Evolutionary conservation across 2,329 filamentous ascomycete species (phyloP), one percentile per base, ranked within the genome.

Genomic region (Parascedosporium putredinis): DNA sequence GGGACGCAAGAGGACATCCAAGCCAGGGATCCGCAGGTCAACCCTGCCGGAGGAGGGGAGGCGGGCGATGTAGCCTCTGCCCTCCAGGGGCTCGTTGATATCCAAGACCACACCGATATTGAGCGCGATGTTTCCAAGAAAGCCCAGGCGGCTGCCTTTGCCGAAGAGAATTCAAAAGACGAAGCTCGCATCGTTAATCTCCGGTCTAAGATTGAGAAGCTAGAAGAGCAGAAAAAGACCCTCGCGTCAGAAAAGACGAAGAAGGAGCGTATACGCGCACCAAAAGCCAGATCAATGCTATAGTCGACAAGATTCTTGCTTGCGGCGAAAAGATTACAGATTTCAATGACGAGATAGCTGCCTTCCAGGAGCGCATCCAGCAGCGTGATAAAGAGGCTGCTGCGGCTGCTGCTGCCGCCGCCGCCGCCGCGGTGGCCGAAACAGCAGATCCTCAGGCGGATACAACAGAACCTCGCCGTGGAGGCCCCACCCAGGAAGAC

Each of bases 31-130:
- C 38, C 20, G 7, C 38, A 5, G 16, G 5, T n/a, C n/a, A n/a
- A 42, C 5, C 9, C 38, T 20, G 16, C 38, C 20, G 16, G 25
- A 18, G 29, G 20, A 4, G 47, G 51, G n/a, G 54, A 52, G 14
- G 53, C 51, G n/a, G 44, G 47, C 23, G 52, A 53, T 60, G 50
- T 66, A 63, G 56, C 65, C 60, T 45, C 57, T 56, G 52, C 64
- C 61, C 33, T 65, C 60, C 24, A 68, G 62, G 52, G 67, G 34
- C 27, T 54, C 5, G 52, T 54, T 8, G 47, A 52, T 51, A 80
- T 93, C 20, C 81, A 88, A 51, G 82, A 95, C 59, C 91, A 97
- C 64, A 84, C 90, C 68, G 90, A 96, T 52, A 70, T 97, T 18
- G 91, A 96, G 65, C 78, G 88, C 54, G 89, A 95, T 60, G 94